Evolutionary conservation across 495 filamentous ascomycete species (phyloP).

Genomic region (Parathielavia hyrcaniae): DNA sequence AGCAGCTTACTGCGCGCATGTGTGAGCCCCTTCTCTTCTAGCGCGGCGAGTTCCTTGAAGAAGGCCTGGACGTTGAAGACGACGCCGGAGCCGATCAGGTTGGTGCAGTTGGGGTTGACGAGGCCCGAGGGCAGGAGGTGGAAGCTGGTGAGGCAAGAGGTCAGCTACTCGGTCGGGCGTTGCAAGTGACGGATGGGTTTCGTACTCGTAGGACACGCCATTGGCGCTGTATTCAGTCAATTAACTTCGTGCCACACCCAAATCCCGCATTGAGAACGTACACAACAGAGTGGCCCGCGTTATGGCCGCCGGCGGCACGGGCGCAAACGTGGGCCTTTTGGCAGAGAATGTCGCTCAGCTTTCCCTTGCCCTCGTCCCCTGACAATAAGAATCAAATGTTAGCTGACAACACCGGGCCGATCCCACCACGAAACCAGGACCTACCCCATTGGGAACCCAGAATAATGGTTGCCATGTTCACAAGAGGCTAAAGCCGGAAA

Average conservation of each 20-base stretch:
- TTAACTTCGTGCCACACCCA: constrained; percentile 35
- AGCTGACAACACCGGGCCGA: constrained; percentile 9
- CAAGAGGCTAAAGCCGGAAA: constrained; percentile 16
- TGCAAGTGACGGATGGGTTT: neutral
- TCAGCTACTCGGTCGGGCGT: constrained; percentile 1
- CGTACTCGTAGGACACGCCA: constrained; percentile 33
- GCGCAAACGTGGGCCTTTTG: constrained; percentile 37
- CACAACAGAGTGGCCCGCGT: constrained; percentile 55
- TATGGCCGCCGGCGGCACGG: constrained; percentile 33
- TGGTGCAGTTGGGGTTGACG: constrained; percentile 67
- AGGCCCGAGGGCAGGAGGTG: constrained; percentile 64
- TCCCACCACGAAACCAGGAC: constrained; percentile 2
- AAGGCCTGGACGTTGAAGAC: constrained; percentile 73
- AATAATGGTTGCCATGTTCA: constrained; percentile 29
- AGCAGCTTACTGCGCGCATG: constrained; percentile 62
- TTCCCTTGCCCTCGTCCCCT: constrained; percentile 52
- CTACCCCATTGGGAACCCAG: constrained; percentile 33
- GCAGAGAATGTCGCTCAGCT: constrained; percentile 38
- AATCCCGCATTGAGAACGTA: constrained; percentile 48
- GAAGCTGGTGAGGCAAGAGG: constrained; percentile 38
- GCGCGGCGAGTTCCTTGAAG: constrained; percentile 72
- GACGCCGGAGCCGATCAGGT: constrained; percentile 79
- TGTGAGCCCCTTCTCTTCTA: constrained; percentile 66
- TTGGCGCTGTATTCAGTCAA: constrained; percentile 31
- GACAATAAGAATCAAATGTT: constrained; percentile 8